A percentile compares a stretch with the other conserved stretches of the same genome.
These are phyloP conservation scores for Fusarium protoensiforme DNA, from an alignment of 2,329 filamentous ascomycete genomes.

Conservation along the genomic window DNA sequence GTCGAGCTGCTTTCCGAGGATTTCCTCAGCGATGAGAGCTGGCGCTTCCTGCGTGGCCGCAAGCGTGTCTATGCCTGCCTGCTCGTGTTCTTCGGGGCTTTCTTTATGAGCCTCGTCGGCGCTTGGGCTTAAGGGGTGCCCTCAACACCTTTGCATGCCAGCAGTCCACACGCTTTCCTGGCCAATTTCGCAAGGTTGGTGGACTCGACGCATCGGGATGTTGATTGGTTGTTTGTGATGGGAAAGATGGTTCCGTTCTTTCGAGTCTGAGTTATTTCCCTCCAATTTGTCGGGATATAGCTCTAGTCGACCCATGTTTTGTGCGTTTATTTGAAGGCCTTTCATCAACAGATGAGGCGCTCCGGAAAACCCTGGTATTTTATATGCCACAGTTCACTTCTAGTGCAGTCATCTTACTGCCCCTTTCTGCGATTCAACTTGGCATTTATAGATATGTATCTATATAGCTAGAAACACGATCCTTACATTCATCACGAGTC, in stretches of 20 bases:
- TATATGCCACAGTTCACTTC: background rate
- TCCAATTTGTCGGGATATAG: background rate
- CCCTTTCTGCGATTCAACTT: background rate
- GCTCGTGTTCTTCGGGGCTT: conserved; percentile 68
- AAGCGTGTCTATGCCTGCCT: conserved; percentile 65
- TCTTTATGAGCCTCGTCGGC: conserved; percentile 72
- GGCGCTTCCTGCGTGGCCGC: conserved; percentile 64
- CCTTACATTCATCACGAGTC: background rate
- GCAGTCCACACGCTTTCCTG: background rate
- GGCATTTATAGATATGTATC: background rate
- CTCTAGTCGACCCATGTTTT: background rate
- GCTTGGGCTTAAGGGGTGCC: conserved; percentile 65
- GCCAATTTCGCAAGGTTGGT: background rate
- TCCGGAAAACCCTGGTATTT: background rate
- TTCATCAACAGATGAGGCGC: background rate
- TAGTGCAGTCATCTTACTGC: background rate
- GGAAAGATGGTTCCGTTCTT: background rate
- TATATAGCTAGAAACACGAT: background rate
- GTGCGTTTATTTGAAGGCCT: background rate
- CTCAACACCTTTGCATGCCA: background rate
- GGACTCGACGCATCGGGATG: background rate
- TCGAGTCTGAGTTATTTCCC: background rate
- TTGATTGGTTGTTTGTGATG: background rate
- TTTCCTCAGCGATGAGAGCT: conserved; percentile 74
- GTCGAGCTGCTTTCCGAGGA: conserved; percentile 80